phyloP scores from a whole-genome alignment of 306 rosid species.

The Spatholobus suberectus region DNA sequence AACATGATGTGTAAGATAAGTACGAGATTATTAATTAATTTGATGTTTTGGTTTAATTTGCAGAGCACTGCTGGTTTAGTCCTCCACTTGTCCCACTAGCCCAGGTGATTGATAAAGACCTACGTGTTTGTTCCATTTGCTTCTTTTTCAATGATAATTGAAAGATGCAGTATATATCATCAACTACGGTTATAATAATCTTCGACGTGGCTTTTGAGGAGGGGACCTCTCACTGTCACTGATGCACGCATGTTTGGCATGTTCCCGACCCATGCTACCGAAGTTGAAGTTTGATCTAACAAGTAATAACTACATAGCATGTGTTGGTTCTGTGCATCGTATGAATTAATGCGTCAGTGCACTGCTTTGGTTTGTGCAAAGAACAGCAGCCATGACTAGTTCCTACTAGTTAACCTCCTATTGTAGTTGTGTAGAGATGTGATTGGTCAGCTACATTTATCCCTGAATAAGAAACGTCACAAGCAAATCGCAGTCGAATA shows the following conservation, averaged over 20 bases:
- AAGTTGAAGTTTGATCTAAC: not conserved
- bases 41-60: not conserved
- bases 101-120: not conserved
- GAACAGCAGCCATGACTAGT: not conserved
- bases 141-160: not conserved
- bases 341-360: not conserved
- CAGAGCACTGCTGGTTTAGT: no score
- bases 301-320: not conserved
- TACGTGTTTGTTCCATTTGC: not conserved
- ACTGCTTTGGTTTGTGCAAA: slow-evolving; percentile 2
- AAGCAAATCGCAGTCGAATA: not conserved
- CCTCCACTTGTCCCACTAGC: slow-evolving; percentile 21
- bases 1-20: not conserved
- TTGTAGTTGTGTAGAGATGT: not conserved
- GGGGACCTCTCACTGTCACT: slow-evolving; percentile 11
- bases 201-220: not conserved
- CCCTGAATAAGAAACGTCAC: not conserved
- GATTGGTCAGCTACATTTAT: not conserved
- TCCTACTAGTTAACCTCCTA: not conserved
- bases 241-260: slow-evolving; percentile 6
- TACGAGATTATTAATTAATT: not conserved
- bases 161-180: not conserved
- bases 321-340: not conserved
- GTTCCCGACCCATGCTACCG: slow-evolving; percentile 22
- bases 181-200: not conserved